Evolutionary conservation across 192 early-diverging fungal species (phyloP), one percentile per base, ranked within the genome.

Genomic region (Coemansia sp.): DNA sequence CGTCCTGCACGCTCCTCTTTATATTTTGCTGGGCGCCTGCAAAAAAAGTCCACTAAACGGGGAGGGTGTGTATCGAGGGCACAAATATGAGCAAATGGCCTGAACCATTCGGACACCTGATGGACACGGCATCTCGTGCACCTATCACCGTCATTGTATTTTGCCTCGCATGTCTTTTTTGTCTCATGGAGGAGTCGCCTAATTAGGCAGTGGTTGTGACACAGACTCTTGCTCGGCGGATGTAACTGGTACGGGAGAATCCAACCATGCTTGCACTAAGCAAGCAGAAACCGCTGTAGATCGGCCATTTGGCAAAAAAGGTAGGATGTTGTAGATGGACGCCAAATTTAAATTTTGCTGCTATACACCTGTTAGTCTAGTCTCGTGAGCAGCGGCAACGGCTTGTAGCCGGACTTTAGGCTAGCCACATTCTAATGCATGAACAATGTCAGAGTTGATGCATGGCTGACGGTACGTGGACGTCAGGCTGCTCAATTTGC

Each of bases 401-500:
- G 49, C 49, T 22, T 9, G n/a, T 50, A 50, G 49, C 20, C 20
- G 20, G 49, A 1, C 10, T 50, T 24, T 50, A 50, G 49, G 53
- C 53, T 57, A 57, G 53, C 53, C 53, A 31, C 53, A 57, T 57
- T 13, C 27, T 34, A 60, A 60, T 33, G 33, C 57, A 24, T 18
- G 57, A 1, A 60, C 33, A 60, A 60, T 60, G 31, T 24, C 52
- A 12, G 52, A 53, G 20, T 10, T 60, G 15, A 22, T 22, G 57
- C 34, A 33, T 60, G 57, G 57, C 57, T 60, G 31, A 15, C 57
- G 5, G 57, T 60, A 8, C 57, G 31, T n/a, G 13, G 8, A n/a
- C 57, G 57, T 60, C 57, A 60, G 57, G 57, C 57, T 16, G 57
- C 57, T 22, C 57, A 60, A 60, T 60, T 60, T 60, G 29, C 57